Evolutionary conservation across 2,329 filamentous ascomycete species (phyloP), one percentile per base, ranked within the genome.

Genomic region (Aspergillus sp.): DNA sequence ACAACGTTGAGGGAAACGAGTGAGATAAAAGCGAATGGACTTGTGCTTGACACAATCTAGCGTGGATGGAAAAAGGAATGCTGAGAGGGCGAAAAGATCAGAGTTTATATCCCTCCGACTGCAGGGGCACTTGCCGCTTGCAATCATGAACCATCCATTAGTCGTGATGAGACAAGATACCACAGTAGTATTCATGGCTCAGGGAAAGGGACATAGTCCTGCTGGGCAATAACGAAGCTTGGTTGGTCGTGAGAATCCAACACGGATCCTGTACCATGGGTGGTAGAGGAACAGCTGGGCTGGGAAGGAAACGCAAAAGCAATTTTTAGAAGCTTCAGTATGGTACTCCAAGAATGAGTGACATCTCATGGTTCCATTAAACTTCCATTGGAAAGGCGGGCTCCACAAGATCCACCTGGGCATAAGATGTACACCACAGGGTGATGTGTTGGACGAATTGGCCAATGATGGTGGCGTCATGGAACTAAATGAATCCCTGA

Each of bases 301-400:
- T 40, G 49, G 24, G 30, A 62, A 27, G 42, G 47, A 19, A 49
- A 37, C 57, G 49, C 47, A 46, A 41, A 33, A 24, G 56, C 52
- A 59, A 54, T 54, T 27, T 46, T 53, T 37, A 46, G 41, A 53
- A 46, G 34, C 39, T 22, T n/a, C 8, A 39, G 5, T 37, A 37
- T n/a, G 15, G 13, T 13, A 40, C 15, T 41, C 24, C 46, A 51
- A 62, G 56, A 57, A 27, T 9, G 64, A 67, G 70, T 71, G 58
- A 70, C 70, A 70, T 68, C 48, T 41, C 54, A 60, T 48, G 58
- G 69, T 69, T 60, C 62, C 66, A 70, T 71, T 61, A 51, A 47
- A 48, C 51, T 68, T 59, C 62, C 66, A 70, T 70, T 61, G 49
- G 46, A 51, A 54, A 30, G 55, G 37, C 27, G 27, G 39, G 54